Conservation (phyloP, 2,329 filamentous ascomycete species). For the Penicillium sp. region DNA sequence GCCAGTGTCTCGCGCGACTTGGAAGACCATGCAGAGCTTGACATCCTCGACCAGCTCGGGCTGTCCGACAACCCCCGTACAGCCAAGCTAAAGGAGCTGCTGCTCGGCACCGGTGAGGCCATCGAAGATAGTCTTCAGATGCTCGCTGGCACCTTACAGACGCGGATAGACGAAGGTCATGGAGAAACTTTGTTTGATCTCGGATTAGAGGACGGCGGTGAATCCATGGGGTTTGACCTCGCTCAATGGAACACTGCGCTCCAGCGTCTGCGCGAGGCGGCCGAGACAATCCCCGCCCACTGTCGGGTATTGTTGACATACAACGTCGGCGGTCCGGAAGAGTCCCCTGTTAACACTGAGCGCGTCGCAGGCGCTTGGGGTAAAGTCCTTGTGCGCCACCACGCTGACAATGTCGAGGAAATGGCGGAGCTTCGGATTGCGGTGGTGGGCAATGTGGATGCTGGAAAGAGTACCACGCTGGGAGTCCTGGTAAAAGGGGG, state of each 20-base stretch:
- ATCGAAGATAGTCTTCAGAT: conserved; percentile 62
- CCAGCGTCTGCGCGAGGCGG: conserved; percentile 64
- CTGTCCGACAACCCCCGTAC: conserved; percentile 68
- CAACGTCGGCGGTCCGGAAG: conserved; percentile 77
- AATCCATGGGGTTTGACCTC: conserved; percentile 74
- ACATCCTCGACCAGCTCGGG: conserved; percentile 79
- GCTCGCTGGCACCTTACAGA: conserved; percentile 66
- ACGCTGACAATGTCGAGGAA: conserved; percentile 74
- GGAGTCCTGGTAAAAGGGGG: conserved; percentile 95
- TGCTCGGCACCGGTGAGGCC: conserved; percentile 60
- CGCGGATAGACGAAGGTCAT: conserved; percentile 76
- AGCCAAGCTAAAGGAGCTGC: conserved; percentile 72
- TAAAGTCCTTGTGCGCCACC: conserved; percentile 81
- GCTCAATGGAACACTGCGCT: conserved; percentile 76
- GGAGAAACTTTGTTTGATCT: conserved; percentile 91
- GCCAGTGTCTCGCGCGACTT: conserved; percentile 35
- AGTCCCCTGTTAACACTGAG: conserved; percentile 64
- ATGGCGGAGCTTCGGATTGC: conserved; percentile 96
- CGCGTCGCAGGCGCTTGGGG: conserved; percentile 77
- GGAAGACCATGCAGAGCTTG: conserved; percentile 83
- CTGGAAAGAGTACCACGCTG: conserved; percentile 93
- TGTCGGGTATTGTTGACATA: conserved; percentile 85
- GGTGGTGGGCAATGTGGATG: conserved; percentile 96
- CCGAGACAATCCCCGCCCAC: conserved; percentile 68
- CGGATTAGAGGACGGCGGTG: conserved; percentile 85